Evolutionary conservation across 2,329 filamentous ascomycete species (phyloP).

Genomic region (Cladosporium sp.): DNA sequence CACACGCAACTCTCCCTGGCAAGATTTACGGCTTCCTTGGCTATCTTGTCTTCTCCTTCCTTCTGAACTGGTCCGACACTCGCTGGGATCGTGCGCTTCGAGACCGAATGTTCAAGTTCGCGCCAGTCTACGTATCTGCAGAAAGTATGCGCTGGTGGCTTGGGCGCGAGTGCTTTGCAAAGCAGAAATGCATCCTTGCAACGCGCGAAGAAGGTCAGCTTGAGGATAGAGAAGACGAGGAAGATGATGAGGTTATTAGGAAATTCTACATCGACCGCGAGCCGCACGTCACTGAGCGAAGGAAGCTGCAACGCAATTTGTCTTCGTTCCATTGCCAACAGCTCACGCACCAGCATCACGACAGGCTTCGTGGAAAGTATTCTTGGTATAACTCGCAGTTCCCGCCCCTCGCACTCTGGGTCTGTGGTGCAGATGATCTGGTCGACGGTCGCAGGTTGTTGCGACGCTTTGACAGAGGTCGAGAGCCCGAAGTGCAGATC

Average conservation of each 20-base stretch:
- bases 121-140: constrained; percentile 82
- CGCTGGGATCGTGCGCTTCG: constrained; percentile 79
- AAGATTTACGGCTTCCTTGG: constrained; percentile 73
- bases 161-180: constrained; percentile 77
- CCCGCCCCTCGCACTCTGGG: constrained; percentile 84
- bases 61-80: constrained; percentile 82
- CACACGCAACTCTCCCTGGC: constrained; percentile 64
- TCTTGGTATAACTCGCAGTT: constrained; percentile 79
- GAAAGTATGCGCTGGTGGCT: constrained; percentile 97
- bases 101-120: constrained; percentile 84
- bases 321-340: constrained; percentile 27
- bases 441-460: constrained; percentile 77
- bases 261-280: constrained; percentile 32
- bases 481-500: constrained; percentile 75
- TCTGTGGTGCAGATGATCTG: constrained; percentile 75
- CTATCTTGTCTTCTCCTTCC: constrained; percentile 82
- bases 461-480: constrained; percentile 66
- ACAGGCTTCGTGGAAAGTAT: constrained; percentile 34
- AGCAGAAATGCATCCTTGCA: constrained; percentile 80
- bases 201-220: constrained; percentile 67
- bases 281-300: constrained; percentile 23
- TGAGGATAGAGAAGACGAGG: constrained; percentile 51
- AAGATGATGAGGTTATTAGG: constrained; percentile 36
- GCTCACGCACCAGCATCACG: constrained; percentile 28
- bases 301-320: constrained; percentile 28